Conservation (phyloP, 116 monocot genomes). For the Iris pallida region DNA sequence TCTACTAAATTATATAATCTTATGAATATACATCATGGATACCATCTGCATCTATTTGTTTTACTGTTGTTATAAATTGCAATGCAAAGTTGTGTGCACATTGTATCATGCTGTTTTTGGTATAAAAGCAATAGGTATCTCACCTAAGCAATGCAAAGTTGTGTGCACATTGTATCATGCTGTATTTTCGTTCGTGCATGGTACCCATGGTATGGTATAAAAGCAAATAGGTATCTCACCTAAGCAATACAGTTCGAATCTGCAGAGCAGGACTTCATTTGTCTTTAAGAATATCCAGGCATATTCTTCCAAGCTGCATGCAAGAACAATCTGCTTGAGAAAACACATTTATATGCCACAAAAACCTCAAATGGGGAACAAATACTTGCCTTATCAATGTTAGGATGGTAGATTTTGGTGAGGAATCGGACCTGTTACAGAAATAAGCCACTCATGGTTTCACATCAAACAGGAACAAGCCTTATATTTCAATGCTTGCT, state of each 20-base stretch:
- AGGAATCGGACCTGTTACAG: constrained; percentile 73
- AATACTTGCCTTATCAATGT: constrained; percentile 80
- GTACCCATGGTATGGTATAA: neutral
- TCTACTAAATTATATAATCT: no score
- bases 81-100: no score
- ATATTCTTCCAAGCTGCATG: constrained; percentile 58
- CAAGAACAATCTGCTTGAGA: neutral
- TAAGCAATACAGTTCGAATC: constrained; percentile 87
- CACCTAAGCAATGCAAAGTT: no score
- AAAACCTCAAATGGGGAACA: neutral
- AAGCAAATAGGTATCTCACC: constrained; percentile 34
- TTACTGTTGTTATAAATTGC: no score
- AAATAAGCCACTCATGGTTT: neutral
- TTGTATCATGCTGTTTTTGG: no score
- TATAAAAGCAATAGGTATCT: no score
- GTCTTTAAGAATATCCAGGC: constrained; percentile 95
- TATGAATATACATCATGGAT: no score
- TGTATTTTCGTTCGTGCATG: neutral
- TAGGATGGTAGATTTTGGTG: constrained; percentile 93
- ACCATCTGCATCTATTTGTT: no score
- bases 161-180: no score
- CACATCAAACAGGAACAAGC: no score
- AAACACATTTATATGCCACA: neutral
- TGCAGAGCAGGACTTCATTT: constrained; percentile 98
- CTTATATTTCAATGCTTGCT: no score